Conservation (phyloP, 129 eudicot genomes). For the Flaveria bidentis region DNA sequence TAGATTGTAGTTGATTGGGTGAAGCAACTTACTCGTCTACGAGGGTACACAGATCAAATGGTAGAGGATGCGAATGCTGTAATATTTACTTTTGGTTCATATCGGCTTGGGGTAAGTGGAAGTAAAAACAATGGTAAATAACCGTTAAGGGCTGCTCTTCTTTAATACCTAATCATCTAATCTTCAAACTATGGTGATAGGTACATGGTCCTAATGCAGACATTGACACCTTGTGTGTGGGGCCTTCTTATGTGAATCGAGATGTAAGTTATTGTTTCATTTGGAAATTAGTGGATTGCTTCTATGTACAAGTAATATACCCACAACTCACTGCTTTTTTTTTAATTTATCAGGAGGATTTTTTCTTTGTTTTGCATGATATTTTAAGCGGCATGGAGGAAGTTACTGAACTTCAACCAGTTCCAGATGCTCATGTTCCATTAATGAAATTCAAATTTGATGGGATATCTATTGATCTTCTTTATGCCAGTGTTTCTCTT, state of each 20-base stretch:
- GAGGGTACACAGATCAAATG: conserved; percentile 77
- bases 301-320: not conserved
- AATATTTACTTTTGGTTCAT: conserved; percentile 75
- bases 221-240: conserved; percentile 84
- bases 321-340: not conserved
- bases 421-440: conserved; percentile 91
- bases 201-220: conserved; percentile 98
- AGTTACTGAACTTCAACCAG: conserved; percentile 81
- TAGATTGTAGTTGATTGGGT: conserved; percentile 79
- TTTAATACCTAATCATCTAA: not conserved
- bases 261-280: conserved; percentile 48
- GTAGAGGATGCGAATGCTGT: conserved; percentile 84
- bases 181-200: conserved; percentile 40
- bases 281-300: not conserved
- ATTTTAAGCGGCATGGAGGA: conserved; percentile 62
- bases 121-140: not conserved
- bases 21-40: conserved; percentile 66
- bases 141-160: not conserved
- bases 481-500: conserved; percentile 69
- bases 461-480: conserved; percentile 78
- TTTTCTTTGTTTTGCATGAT: conserved; percentile 62
- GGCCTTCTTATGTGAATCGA: conserved; percentile 82
- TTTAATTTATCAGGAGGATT: conserved; percentile 58
- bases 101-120: conserved; percentile 67
- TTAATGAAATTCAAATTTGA: conserved; percentile 83